These are phyloP conservation scores for Trametes versicolor DNA, from an alignment of 1,284 basidiomycete species.

Conservation along the genomic window DNA sequence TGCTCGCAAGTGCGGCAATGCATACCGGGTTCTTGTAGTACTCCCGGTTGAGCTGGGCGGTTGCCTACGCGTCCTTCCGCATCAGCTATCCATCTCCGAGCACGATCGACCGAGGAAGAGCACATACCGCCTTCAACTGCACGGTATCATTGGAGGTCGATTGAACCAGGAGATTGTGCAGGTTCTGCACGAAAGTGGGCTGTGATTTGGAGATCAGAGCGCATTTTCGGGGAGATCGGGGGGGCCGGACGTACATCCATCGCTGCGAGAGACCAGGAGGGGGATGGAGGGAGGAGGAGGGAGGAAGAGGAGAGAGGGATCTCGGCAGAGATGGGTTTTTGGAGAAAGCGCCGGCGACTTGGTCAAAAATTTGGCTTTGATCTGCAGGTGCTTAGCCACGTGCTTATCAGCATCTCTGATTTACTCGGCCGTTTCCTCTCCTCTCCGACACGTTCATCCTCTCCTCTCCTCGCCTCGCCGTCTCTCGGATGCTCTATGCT, in stretches of 20 bases:
- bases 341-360: slow-evolving; percentile 25
- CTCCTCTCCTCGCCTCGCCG: background rate
- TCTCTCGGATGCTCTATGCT: background rate
- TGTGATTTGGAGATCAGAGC: slow-evolving; percentile 42
- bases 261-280: slow-evolving; percentile 26
- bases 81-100: background rate
- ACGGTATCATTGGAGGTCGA: slow-evolving; percentile 89
- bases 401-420: slow-evolving; percentile 28
- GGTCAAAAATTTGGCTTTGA: slow-evolving; percentile 44
- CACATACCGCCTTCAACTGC: slow-evolving; percentile 85
- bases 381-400: slow-evolving; percentile 27
- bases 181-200: slow-evolving; percentile 77
- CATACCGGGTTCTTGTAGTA: slow-evolving; percentile 93
- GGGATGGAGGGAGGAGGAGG: slow-evolving; percentile 21
- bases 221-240: slow-evolving; percentile 1
- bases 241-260: slow-evolving; percentile 42
- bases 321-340: slow-evolving; percentile 25
- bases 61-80: slow-evolving; percentile 68
- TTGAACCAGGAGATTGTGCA: slow-evolving; percentile 88
- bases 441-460: background rate
- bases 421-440: slow-evolving; percentile 6
- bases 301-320: slow-evolving; percentile 22
- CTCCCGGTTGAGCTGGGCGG: slow-evolving; percentile 88
- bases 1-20: slow-evolving; percentile 91
- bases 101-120: slow-evolving; percentile 17